phyloP scores from a whole-genome alignment of 495 filamentous ascomycete species.

The Talaromyces proteolyticus region DNA sequence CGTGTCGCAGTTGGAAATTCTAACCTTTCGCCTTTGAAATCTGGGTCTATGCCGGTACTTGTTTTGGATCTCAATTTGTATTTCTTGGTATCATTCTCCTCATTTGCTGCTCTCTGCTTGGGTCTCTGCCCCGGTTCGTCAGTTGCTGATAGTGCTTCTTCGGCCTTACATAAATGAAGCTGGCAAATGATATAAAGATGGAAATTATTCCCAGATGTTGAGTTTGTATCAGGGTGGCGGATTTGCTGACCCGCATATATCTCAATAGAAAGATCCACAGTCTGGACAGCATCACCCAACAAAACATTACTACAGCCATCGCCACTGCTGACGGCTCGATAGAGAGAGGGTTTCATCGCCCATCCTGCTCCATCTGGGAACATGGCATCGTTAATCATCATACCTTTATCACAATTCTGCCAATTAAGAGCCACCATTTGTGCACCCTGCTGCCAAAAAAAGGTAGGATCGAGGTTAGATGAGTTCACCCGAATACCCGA shows the following conservation, averaged over 20 bases:
- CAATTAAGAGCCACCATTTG: constrained; percentile 94
- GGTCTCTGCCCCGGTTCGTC: not conserved
- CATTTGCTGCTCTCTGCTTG: not conserved
- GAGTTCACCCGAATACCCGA: constrained; percentile 75
- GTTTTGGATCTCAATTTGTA: constrained; percentile 67
- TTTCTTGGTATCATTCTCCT: not conserved
- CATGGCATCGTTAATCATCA: constrained; percentile 96
- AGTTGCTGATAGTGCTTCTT: constrained; percentile 12
- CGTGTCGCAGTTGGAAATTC: constrained; percentile 55
- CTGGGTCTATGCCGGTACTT: constrained; percentile 55
- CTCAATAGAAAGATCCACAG: constrained; percentile 41
- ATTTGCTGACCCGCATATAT: constrained; percentile 49
- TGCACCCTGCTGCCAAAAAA: constrained; percentile 84
- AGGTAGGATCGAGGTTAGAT: constrained; percentile 76
- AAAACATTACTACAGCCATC: constrained; percentile 3
- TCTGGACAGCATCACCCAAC: constrained; percentile 15
- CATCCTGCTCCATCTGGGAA: constrained; percentile 77
- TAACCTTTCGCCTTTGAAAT: constrained; percentile 61
- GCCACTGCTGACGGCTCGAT: constrained; percentile 30
- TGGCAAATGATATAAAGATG: constrained; percentile 77
- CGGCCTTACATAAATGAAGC: constrained; percentile 64
- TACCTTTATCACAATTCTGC: constrained; percentile 85
- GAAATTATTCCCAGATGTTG: constrained; percentile 42
- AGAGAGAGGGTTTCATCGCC: constrained; percentile 75
- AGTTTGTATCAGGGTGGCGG: constrained; percentile 30